phyloP scores from a whole-genome alignment of 805 yeast genomes.

The Yarrowia sp. region DNA sequence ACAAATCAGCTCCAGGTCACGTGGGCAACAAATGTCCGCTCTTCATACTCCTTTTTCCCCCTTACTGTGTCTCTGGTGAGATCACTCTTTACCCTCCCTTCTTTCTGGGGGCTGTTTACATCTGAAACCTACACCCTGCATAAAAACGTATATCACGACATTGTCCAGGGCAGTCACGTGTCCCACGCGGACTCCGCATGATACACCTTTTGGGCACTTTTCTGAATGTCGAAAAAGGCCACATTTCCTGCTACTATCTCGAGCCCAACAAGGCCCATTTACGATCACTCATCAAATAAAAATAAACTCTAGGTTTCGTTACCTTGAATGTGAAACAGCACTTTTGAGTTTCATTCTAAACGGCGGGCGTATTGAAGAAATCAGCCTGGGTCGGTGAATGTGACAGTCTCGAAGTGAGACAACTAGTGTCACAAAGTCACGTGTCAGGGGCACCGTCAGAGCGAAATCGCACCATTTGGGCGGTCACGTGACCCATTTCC shows the following conservation, averaged over 20 bases:
- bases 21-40: too few species aligned
- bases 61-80: too few species aligned
- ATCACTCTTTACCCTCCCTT: too few species aligned
- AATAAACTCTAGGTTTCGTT: not conserved
- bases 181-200: not conserved
- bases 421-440: not conserved
- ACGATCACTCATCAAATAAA: not conserved
- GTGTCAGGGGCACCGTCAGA: too few species aligned
- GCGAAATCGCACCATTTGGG: too few species aligned
- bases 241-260: too few species aligned
- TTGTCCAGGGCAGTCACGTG: not conserved
- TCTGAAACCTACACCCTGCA: conserved; percentile 12
- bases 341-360: conserved; percentile 4
- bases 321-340: conserved; percentile 16
- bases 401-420: not conserved
- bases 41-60: too few species aligned
- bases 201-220: too few species aligned
- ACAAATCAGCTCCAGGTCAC: too few species aligned
- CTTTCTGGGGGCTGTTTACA: not conserved
- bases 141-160: not conserved
- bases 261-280: too few species aligned
- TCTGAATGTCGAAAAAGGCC: too few species aligned
- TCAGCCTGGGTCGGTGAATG: not conserved
- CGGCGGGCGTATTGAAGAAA: not conserved
- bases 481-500: not conserved